Base-by-base conservation (phyloP, 2,329 filamentous ascomycete genomes). In the Lojkania enalia region DNA sequence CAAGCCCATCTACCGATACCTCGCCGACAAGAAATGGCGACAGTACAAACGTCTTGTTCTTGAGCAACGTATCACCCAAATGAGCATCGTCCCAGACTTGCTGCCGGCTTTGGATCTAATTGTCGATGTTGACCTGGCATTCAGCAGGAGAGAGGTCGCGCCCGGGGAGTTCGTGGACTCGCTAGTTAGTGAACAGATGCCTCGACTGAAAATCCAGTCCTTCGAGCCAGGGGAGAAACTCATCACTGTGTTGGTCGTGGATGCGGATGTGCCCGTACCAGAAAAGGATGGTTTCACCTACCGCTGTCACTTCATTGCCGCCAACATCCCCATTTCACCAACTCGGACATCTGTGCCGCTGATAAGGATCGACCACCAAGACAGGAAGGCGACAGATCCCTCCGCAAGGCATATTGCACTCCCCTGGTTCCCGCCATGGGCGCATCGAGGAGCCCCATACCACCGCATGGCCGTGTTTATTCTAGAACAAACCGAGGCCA, bases 1-100 rank as follows among this genome's bases (percentile, higher is more conserved):
- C 75, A 95, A 95, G 71, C 92, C 92, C 52, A 91, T 99, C 66
- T 99, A 99, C 77, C 88, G 92, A 54, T 82, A 88, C 71, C 85
- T 97, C 39, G 89, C 92, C 49, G 82, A 96, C 64, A 76, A 80
- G 60, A 90, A 95, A 75, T 99, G 94, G 94, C 84, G 86, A 58
- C 78, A 83, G 53, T 90, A 94, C 75, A 86, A 90, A 66, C 83
- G 86, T 59, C 83, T 84, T 58, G 75, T 97, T 52, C 81, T 95
- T 52, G 77, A 84, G 51, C 94, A 99, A 76, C 87, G 94, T 65
- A 86, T 97, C 63, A 76, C 81, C 37, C 90, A 96, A 69, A 87
- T 97, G 78, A 80, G 85, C 61, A 84, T 99, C 44, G 81, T 95
- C 5, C 94, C 94, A 12, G 94, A 99, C 69, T 77, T 97, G 18